Evolutionary conservation across 768 basidiomycete species (phyloP).

Genomic region (Pisolithus albus): DNA sequence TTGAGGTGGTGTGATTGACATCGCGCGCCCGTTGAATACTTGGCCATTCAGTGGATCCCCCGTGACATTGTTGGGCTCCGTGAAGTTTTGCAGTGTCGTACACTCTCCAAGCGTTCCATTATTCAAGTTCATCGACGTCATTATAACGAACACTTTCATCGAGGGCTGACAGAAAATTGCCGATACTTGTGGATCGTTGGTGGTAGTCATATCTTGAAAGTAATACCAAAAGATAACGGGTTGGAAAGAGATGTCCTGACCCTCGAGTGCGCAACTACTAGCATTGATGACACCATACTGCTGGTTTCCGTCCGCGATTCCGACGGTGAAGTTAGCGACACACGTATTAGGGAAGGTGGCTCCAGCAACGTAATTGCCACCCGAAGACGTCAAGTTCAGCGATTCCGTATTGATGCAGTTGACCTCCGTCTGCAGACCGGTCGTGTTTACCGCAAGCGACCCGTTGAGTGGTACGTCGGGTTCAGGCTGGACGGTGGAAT

Average conservation of each 20-base stretch:
- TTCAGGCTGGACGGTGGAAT: constrained; percentile 33
- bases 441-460: constrained; percentile 45
- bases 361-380: constrained; percentile 30
- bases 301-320: constrained; percentile 29
- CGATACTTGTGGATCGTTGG: constrained; percentile 33
- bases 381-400: constrained; percentile 17
- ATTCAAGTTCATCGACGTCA: constrained; percentile 37
- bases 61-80: constrained; percentile 45
- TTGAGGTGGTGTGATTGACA: neutral
- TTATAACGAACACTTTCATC: constrained; percentile 39
- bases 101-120: constrained; percentile 38
- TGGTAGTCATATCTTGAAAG: constrained; percentile 22
- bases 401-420: constrained; percentile 41
- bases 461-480: constrained; percentile 41
- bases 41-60: constrained; percentile 37
- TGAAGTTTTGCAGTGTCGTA: constrained; percentile 20
- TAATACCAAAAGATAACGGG: constrained; percentile 70
- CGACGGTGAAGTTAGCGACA: constrained; percentile 29
- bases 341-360: constrained; percentile 49
- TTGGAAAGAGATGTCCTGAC: constrained; percentile 33
- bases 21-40: constrained; percentile 53
- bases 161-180: constrained; percentile 54
- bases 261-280: constrained; percentile 23
- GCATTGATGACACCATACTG: constrained; percentile 47
- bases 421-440: constrained; percentile 36